Conservation (phyloP, 257 asterid genomes). For the Linderniella brevidens region DNA sequence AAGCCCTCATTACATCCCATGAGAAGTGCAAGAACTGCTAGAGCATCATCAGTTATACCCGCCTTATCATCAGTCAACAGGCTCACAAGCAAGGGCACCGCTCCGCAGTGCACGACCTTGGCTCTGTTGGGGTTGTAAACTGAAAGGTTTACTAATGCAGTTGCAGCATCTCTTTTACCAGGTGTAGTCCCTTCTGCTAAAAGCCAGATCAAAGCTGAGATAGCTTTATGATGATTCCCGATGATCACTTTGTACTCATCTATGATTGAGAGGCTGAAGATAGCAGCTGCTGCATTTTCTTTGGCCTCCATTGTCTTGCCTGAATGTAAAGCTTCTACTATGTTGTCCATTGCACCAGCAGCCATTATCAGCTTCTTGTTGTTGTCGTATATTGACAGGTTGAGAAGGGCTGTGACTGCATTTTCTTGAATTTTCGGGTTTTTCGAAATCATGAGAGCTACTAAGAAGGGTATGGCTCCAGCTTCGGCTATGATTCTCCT, state of each 20-base stretch:
- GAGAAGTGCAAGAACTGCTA: conserved; percentile 57
- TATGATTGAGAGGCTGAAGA: conserved; percentile 62
- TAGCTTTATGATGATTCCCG: conserved; percentile 47
- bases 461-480: conserved; percentile 73
- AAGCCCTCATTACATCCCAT: conserved; percentile 50
- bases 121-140: conserved; percentile 34
- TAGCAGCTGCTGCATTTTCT: conserved; percentile 80
- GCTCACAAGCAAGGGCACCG: conserved; percentile 51
- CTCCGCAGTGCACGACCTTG: conserved; percentile 40
- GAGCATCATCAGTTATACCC: conserved; percentile 66
- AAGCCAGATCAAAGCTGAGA: conserved; percentile 51
- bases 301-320: conserved; percentile 67
- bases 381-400: conserved; percentile 66
- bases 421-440: conserved; percentile 69
- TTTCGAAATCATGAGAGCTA: conserved; percentile 29
- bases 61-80: conserved; percentile 68
- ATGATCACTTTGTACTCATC: conserved; percentile 45
- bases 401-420: conserved; percentile 73
- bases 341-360: conserved; percentile 54
- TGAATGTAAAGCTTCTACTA: conserved; percentile 31
- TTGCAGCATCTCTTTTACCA: conserved; percentile 73
- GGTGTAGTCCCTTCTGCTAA: conserved; percentile 55
- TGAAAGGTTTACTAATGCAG: conserved; percentile 69
- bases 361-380: conserved; percentile 63
- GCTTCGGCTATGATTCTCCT: conserved; percentile 75